Evolutionary conservation across 768 basidiomycete genomes (phyloP).

Genomic region (Mrakia hoshinonis): DNA sequence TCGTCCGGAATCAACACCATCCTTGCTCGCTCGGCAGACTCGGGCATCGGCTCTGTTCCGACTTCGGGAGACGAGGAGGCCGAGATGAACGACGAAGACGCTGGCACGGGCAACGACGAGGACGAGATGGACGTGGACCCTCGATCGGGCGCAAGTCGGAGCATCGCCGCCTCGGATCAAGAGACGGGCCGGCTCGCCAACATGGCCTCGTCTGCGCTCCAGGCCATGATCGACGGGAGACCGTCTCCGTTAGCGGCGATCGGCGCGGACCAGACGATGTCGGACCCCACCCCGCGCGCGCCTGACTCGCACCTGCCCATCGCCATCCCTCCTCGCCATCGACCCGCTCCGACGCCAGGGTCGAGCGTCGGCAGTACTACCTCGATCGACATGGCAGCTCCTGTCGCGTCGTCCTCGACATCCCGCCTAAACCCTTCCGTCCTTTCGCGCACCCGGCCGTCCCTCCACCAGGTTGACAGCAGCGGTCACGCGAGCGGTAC

Average conservation of each 20-base stretch:
- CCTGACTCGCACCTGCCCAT: background rate
- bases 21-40: background rate
- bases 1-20: background rate
- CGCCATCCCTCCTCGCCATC: background rate
- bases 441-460: background rate
- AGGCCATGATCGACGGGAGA: background rate
- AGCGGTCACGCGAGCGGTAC: slow-evolving; percentile 32
- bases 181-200: slow-evolving; percentile 23
- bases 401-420: slow-evolving; percentile 5
- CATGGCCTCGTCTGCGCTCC: slow-evolving; percentile 4
- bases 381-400: slow-evolving; percentile 1
- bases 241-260: background rate
- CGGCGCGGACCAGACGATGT: background rate
- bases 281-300: background rate
- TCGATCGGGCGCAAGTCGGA: slow-evolving; percentile 1
- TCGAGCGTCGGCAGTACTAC: slow-evolving; percentile 4
- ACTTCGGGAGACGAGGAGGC: slow-evolving; percentile 31
- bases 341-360: slow-evolving; percentile 7
- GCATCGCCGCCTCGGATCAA: slow-evolving; percentile 18
- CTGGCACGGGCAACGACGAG: slow-evolving; percentile 16
- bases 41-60: slow-evolving; percentile 8
- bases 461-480: background rate
- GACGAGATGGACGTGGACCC: slow-evolving; percentile 32
- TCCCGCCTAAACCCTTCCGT: background rate
- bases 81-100: slow-evolving; percentile 31